Evolutionary conservation across 75 land plant species (phyloP).

Genomic region (Picea sitchensis): DNA sequence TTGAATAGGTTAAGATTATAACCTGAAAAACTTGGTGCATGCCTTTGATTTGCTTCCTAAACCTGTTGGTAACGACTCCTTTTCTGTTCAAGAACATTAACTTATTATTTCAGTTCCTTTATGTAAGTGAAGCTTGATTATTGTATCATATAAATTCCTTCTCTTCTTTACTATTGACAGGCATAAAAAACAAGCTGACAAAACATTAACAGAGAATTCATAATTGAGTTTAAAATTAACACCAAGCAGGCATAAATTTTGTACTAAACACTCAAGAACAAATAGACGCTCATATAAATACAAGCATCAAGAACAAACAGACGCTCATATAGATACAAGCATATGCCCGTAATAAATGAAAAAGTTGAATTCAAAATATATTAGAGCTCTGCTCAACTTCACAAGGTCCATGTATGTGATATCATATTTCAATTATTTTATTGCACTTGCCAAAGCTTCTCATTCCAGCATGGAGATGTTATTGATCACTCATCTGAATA

Average conservation of each 20-base stretch:
- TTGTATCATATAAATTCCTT: background rate
- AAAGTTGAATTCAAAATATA: too few relatives aligned
- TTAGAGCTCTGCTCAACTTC: too few relatives aligned
- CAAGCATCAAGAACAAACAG: too few relatives aligned
- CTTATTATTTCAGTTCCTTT: background rate
- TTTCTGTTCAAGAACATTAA: constrained; percentile 19
- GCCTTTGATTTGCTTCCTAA: constrained; percentile 17
- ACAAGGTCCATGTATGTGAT: too few relatives aligned
- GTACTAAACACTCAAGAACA: background rate
- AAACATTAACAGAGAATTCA: background rate
- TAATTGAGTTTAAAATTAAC: background rate
- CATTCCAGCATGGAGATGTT: too few relatives aligned
- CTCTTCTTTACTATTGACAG: background rate
- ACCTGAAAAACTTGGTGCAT: constrained; percentile 19
- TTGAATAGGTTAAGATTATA: constrained; percentile 10
- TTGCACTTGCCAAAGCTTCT: too few relatives aligned
- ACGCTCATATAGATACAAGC: too few relatives aligned
- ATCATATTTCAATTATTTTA: too few relatives aligned
- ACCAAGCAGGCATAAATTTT: background rate
- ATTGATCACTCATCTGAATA: too few relatives aligned
- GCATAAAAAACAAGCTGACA: background rate
- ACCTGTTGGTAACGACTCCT: constrained; percentile 9
- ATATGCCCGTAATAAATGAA: too few relatives aligned
- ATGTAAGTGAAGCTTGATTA: background rate
- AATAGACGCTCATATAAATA: background rate